Conservation (phyloP, 2,329 filamentous ascomycete genomes). For the Colletotrichum sp. region DNA sequence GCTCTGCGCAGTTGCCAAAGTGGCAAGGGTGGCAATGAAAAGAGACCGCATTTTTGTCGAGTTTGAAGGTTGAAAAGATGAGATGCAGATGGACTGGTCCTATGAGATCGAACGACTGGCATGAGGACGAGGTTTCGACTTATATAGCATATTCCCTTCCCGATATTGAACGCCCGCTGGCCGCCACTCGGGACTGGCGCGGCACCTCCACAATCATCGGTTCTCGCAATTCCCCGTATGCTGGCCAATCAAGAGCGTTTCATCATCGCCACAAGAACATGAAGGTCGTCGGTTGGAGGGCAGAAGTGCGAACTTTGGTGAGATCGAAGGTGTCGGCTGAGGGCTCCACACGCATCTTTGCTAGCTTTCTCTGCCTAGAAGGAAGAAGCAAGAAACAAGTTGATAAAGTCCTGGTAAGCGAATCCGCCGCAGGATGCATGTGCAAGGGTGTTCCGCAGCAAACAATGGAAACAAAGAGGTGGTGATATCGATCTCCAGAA, state of each 20-base stretch:
- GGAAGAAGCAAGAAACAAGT: background rate
- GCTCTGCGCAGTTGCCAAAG: background rate
- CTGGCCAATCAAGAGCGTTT: background rate
- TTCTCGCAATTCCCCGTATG: background rate
- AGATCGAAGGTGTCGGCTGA: background rate
- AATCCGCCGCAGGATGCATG: background rate
- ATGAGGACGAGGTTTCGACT: background rate
- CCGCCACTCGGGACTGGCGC: background rate
- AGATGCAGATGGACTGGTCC: accelerated
- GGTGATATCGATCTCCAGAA: background rate
- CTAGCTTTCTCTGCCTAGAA: background rate
- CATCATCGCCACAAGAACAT: background rate
- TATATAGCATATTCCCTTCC: background rate
- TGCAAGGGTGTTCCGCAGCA: background rate
- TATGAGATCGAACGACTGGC: background rate
- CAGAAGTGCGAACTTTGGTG: background rate
- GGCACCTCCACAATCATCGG: background rate
- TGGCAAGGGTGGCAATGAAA: background rate
- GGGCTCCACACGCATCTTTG: background rate
- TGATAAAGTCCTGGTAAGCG: background rate
- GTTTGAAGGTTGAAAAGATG: background rate
- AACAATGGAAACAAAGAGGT: background rate
- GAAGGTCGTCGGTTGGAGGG: no score
- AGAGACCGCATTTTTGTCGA: background rate
- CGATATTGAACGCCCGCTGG: background rate